Evolutionary conservation across 1,139 yeast genomes (phyloP).

Genomic region (Magnusiomyces suaveolens): DNA sequence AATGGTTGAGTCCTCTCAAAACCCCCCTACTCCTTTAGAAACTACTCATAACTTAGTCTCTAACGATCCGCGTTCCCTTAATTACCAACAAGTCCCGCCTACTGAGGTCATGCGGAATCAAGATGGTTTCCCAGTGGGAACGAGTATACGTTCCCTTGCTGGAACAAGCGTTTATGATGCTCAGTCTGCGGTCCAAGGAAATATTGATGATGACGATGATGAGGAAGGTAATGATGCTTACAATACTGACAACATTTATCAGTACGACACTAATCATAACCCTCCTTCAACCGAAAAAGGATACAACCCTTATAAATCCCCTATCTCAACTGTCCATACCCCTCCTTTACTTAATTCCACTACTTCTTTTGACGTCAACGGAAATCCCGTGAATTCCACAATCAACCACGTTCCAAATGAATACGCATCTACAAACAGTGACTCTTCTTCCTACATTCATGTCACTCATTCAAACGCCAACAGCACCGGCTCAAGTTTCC

Average conservation of each 20-base stretch:
- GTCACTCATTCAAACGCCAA: slow-evolving; percentile 2
- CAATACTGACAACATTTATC: background rate
- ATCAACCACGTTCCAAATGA: background rate
- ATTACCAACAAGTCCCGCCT: background rate
- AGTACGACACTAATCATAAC: too few relatives aligned
- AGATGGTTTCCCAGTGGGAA: background rate
- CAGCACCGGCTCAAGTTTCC: slow-evolving; percentile 8
- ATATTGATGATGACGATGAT: background rate
- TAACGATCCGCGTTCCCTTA: background rate
- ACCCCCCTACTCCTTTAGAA: background rate
- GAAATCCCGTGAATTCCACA: background rate
- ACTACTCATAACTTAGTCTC: background rate
- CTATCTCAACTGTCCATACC: background rate
- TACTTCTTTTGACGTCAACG: background rate
- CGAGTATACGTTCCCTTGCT: background rate
- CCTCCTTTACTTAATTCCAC: background rate
- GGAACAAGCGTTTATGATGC: background rate
- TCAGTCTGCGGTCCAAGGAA: background rate
- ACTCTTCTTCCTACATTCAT: slow-evolving; percentile 10
- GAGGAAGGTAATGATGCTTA: background rate
- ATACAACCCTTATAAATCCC: background rate
- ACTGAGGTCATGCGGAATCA: background rate
- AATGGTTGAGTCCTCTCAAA: background rate
- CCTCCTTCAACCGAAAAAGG: background rate
- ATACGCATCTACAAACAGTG: slow-evolving; percentile 6